Percentiles rank a stretch among this genome's conserved stretches.
phyloP scores from a whole-genome alignment of 345 rosid species.

The Brassica incana region DNA sequence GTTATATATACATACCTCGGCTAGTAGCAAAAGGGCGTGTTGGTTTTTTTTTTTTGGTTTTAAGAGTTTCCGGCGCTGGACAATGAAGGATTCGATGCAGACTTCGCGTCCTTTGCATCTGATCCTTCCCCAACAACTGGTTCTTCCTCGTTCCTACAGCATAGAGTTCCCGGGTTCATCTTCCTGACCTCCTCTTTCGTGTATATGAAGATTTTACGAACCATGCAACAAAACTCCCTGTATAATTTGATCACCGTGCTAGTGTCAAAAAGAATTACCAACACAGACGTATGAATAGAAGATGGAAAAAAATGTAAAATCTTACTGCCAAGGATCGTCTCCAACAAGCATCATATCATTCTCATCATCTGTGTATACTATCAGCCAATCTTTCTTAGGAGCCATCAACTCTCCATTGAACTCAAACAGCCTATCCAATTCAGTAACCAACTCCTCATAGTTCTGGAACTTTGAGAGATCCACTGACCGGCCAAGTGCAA shows the following conservation, averaged over 20 bases:
- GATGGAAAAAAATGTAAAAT: not conserved
- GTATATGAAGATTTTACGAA: conserved; percentile 60
- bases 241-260: not conserved
- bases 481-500: conserved; percentile 73
- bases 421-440: conserved; percentile 72
- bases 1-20: conserved; percentile 11
- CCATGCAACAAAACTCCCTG: conserved; percentile 87
- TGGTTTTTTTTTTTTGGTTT: not conserved
- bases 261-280: not conserved
- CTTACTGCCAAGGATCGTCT: conserved; percentile 98
- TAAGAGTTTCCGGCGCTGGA: conserved; percentile 43
- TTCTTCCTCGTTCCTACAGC: conserved; percentile 48
- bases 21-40: conserved; percentile 10
- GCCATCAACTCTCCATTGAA: conserved; percentile 66
- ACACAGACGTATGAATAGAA: not conserved
- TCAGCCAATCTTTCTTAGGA: conserved; percentile 63
- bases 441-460: conserved; percentile 66
- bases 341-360: conserved; percentile 94
- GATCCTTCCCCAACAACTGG: conserved; percentile 37
- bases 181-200: conserved; percentile 79
- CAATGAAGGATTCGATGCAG: conserved; percentile 34
- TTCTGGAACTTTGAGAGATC: conserved; percentile 72
- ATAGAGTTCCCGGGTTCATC: conserved; percentile 62
- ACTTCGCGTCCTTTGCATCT: conserved; percentile 49
- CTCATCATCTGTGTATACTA: conserved; percentile 84